These are phyloP conservation scores for Sideroxylon spinosum DNA, from an alignment of 179 eudicot genomes.

Conservation along the genomic window DNA sequence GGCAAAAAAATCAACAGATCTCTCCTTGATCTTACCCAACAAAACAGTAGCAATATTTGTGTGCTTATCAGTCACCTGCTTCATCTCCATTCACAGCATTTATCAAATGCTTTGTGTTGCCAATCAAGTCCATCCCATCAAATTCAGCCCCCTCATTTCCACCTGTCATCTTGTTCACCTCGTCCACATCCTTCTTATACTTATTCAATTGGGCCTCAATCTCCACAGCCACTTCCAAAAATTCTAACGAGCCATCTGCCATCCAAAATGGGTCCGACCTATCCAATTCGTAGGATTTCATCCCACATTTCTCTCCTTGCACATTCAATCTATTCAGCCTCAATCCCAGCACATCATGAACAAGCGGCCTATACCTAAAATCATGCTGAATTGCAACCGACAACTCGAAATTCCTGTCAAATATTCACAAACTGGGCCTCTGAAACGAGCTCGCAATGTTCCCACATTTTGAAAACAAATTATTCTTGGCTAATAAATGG, in stretches of 20 bases:
- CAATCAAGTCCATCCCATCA: constrained; percentile 86
- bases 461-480: constrained; percentile 80
- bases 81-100: constrained; percentile 84
- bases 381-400: constrained; percentile 87
- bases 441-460: constrained; percentile 57
- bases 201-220: constrained; percentile 82
- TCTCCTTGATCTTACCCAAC: constrained; percentile 83
- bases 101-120: constrained; percentile 93
- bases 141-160: constrained; percentile 79
- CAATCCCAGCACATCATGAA: constrained; percentile 87
- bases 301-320: constrained; percentile 80
- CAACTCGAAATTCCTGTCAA: constrained; percentile 84
- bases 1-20: constrained; percentile 83
- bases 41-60: constrained; percentile 86
- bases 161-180: constrained; percentile 81
- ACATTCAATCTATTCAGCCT: constrained; percentile 78
- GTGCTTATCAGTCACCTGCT: constrained; percentile 88
- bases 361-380: constrained; percentile 88
- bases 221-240: constrained; percentile 94
- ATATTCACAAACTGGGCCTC: constrained; percentile 81
- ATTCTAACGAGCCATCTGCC: constrained; percentile 74
- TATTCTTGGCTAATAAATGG: constrained; percentile 81
- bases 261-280: constrained; percentile 74
- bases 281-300: constrained; percentile 75
- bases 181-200: constrained; percentile 89